These are phyloP conservation scores for Aspergillus candidus DNA, from an alignment of 2,329 filamentous ascomycete species.

Conservation along the genomic window DNA sequence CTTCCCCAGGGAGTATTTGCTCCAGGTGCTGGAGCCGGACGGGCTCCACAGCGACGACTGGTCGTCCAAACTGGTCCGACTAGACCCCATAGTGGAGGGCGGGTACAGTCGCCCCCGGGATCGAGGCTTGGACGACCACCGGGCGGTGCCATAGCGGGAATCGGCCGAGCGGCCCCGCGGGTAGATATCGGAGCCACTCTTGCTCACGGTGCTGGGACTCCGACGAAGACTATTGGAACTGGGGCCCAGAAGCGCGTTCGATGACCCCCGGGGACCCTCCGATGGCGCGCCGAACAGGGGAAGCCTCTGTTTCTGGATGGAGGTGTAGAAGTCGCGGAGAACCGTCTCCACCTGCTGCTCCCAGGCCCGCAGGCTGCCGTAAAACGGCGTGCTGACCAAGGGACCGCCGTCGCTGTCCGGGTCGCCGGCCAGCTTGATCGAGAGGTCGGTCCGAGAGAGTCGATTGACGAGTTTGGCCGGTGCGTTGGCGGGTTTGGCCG, in stretches of 20 bases:
- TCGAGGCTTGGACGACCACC: slow-evolving; percentile 81
- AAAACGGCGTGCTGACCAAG: slow-evolving; percentile 70
- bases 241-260: slow-evolving; percentile 65
- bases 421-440: slow-evolving; percentile 24
- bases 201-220: slow-evolving; percentile 85
- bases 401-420: slow-evolving; percentile 48
- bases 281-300: slow-evolving; percentile 70
- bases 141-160: slow-evolving; percentile 55
- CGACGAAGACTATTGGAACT: slow-evolving; percentile 65
- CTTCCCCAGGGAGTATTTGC: slow-evolving; percentile 84
- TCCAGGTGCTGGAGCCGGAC: slow-evolving; percentile 87
- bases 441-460: slow-evolving; percentile 22
- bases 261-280: slow-evolving; percentile 36
- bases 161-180: slow-evolving; percentile 67
- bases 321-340: slow-evolving; percentile 83
- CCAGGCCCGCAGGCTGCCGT: slow-evolving; percentile 72
- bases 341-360: slow-evolving; percentile 85
- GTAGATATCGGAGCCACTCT: slow-evolving; percentile 74
- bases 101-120: slow-evolving; percentile 72
- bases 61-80: slow-evolving; percentile 90
- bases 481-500: slow-evolving; percentile 11
- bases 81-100: slow-evolving; percentile 77
- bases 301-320: slow-evolving; percentile 79
- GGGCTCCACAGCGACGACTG: slow-evolving; percentile 87
- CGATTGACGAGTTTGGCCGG: slow-evolving; percentile 21